phyloP scores from a whole-genome alignment of 192 early-diverging fungal species.

The Powellomyces hirtus region DNA sequence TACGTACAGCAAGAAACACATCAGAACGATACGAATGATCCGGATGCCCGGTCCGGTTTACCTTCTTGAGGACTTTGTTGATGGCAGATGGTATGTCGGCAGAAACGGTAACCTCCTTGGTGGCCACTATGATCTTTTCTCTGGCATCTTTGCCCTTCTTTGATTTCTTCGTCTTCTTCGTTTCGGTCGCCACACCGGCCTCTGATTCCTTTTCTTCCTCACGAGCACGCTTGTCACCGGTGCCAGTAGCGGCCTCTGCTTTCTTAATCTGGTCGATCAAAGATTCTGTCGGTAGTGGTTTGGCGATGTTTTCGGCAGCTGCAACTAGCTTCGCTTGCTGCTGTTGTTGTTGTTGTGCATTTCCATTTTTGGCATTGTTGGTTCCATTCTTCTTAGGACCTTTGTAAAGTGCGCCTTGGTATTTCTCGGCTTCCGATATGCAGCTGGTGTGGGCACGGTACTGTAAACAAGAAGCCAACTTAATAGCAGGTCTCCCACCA shows the following conservation, averaged over 20 bases:
- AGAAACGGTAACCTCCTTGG: background rate
- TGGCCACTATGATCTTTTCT: constrained; percentile 8
- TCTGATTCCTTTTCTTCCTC: constrained; percentile 13
- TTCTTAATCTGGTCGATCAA: constrained; percentile 41
- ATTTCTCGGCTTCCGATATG: constrained; percentile 93
- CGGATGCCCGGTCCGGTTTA: background rate
- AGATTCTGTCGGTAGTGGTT: constrained; percentile 29
- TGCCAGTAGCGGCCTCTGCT: constrained; percentile 8
- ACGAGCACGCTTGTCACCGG: background rate
- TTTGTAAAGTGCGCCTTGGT: constrained; percentile 80
- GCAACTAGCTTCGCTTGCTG: background rate
- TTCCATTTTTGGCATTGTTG: constrained; percentile 1
- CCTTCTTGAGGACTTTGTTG: background rate
- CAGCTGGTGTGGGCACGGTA: constrained; percentile 85
- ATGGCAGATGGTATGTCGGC: background rate
- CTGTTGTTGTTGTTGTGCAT: constrained; percentile 22
- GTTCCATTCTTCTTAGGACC: constrained; percentile 55
- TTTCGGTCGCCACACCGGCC: background rate
- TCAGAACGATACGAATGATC: background rate
- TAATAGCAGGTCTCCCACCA: background rate
- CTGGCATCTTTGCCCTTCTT: constrained; percentile 26
- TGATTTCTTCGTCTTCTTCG: constrained; percentile 23
- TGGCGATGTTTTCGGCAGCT: constrained; percentile 27
- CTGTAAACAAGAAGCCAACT: no score
- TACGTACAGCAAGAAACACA: background rate